A percentile compares a stretch with the other conserved stretches of the same genome.
phyloP scores from a whole-genome alignment of 345 rosid species.

The Aurinia saxatilis region DNA sequence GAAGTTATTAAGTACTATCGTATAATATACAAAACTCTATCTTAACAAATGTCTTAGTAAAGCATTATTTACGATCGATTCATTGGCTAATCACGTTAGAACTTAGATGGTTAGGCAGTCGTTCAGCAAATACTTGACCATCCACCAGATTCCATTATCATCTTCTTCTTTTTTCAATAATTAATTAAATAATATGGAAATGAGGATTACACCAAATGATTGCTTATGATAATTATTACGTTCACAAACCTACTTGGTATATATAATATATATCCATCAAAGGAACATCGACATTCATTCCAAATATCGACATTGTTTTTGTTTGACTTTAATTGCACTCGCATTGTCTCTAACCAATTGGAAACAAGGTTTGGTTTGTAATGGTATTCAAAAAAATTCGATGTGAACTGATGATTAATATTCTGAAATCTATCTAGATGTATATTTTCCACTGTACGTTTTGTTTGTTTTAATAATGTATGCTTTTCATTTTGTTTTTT shows the following conservation, averaged over 20 bases:
- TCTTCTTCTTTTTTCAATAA: background rate
- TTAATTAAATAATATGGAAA: background rate
- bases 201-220: conserved; percentile 13
- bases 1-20: too few species aligned
- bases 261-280: too few species aligned
- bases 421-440: background rate
- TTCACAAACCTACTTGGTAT: background rate
- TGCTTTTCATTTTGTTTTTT: too few species aligned
- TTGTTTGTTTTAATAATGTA: too few species aligned
- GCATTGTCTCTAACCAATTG: background rate
- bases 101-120: conserved; percentile 20
- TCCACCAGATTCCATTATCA: background rate
- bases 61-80: conserved; percentile 13
- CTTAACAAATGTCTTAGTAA: too few species aligned
- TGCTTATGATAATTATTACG: conserved; percentile 14
- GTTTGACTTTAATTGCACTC: conserved; percentile 15
- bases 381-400: background rate
- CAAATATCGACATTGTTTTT: background rate
- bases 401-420: background rate
- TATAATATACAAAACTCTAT: too few species aligned
- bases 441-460: too few species aligned
- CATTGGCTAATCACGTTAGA: conserved; percentile 30
- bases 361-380: conserved; percentile 3
- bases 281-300: background rate
- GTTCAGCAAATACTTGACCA: conserved; percentile 3